These are phyloP conservation scores for Nevesoporus exiguus DNA, from an alignment of 768 basidiomycete species.

Conservation along the genomic window DNA sequence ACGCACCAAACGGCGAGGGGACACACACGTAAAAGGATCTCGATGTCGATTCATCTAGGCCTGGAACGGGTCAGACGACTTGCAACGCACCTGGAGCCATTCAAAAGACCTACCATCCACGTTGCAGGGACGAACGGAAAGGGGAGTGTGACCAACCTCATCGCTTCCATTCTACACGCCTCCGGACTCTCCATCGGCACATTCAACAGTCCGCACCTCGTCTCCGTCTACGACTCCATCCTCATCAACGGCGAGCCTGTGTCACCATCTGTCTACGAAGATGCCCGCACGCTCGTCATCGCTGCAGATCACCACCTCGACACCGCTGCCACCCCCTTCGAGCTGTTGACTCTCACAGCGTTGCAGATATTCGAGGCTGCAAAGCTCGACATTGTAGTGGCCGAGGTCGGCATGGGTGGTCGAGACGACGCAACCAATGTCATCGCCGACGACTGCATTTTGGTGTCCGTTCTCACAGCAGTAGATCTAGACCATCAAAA, in stretches of 20 bases:
- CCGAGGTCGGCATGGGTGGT: conserved; percentile 97
- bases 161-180: conserved; percentile 69
- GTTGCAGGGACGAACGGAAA: conserved; percentile 97
- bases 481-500: conserved; percentile 94
- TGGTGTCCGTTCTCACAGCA: conserved; percentile 78
- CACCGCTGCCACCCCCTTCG: conserved; percentile 68
- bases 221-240: conserved; percentile 75
- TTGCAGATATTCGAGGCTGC: conserved; percentile 68
- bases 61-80: conserved; percentile 57
- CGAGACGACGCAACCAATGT: conserved; percentile 90
- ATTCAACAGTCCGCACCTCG: conserved; percentile 92
- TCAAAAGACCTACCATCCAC: conserved; percentile 81
- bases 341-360: conserved; percentile 80
- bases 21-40: conserved; percentile 5
- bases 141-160: conserved; percentile 82
- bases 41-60: conserved; percentile 66
- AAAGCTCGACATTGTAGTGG: conserved; percentile 73
- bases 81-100: conserved; percentile 51
- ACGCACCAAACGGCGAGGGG: background rate
- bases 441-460: conserved; percentile 62
- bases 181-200: conserved; percentile 64
- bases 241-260: conserved; percentile 59
- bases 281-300: conserved; percentile 47
- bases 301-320: conserved; percentile 40
- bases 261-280: conserved; percentile 42